These are phyloP conservation scores for Ramaria sp. DNA, from an alignment of 768 basidiomycete species.

Conservation along the genomic window DNA sequence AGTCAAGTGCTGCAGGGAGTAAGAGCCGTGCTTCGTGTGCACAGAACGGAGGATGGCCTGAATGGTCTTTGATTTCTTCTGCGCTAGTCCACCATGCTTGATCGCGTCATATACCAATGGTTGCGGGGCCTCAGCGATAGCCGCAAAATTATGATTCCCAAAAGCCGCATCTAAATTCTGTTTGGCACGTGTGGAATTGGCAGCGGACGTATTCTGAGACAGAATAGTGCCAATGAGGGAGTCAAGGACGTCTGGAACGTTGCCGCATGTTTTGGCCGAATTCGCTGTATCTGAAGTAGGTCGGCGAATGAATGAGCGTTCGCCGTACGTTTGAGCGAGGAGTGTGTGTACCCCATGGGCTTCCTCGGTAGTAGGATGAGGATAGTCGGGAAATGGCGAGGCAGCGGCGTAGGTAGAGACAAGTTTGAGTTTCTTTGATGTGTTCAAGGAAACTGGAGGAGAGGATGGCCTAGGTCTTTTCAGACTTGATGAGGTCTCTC, in stretches of 20 bases:
- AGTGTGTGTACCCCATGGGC: slow-evolving; percentile 30
- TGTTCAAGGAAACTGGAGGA: slow-evolving; percentile 11
- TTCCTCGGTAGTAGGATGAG: slow-evolving; percentile 34
- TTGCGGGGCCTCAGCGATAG: slow-evolving; percentile 34
- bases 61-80: slow-evolving; percentile 47
- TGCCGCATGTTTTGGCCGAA: slow-evolving; percentile 35
- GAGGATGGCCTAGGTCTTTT: background rate
- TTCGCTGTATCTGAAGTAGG: slow-evolving; percentile 19
- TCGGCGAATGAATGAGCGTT: slow-evolving; percentile 20
- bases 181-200: slow-evolving; percentile 43
- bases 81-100: slow-evolving; percentile 45
- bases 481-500: too few relatives aligned
- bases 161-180: slow-evolving; percentile 35
- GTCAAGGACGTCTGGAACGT: slow-evolving; percentile 44
- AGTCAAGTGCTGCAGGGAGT: slow-evolving; percentile 48
- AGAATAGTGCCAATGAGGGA: slow-evolving; percentile 48
- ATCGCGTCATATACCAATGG: slow-evolving; percentile 39
- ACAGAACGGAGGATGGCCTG: slow-evolving; percentile 36
- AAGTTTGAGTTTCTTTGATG: slow-evolving; percentile 40
- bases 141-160: slow-evolving; percentile 37
- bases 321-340: slow-evolving; percentile 28
- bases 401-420: slow-evolving; percentile 28
- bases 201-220: slow-evolving; percentile 46
- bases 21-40: slow-evolving; percentile 35
- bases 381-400: slow-evolving; percentile 40